Base-by-base conservation (phyloP, 2,329 filamentous ascomycete genomes). In the Fusarium camptoceras region DNA sequence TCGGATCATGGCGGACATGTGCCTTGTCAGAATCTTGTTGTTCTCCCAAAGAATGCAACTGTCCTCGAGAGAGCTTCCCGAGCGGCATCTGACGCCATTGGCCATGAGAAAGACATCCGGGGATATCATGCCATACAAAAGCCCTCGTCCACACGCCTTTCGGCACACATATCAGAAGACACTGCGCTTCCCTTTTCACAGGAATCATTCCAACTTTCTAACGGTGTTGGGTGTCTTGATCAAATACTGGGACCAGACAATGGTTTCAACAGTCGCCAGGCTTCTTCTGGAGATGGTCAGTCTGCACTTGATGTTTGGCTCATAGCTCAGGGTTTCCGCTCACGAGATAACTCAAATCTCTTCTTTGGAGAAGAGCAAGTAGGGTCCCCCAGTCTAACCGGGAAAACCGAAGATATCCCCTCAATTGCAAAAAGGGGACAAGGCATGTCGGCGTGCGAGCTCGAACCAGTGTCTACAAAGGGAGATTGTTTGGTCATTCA, bases 291-390 rank as follows among this genome's bases (percentile, higher is more conserved):
- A 58, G 80, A 81, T 39, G 75, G 75, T 15, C 76, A 79, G 47
- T 80, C 79, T n/a, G 72, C 76, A 10, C 73, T 81, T 51, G 75
- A 76, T 8, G 73, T 80, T 24, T 81, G 80, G 80, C 76, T 81
- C n/a, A 78, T 78, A 34, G 74, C 79, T 10, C 80, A 81, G 58
- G 70, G 74, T 10, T 62, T 80, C 22, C 70, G 72, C 43, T 75
- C 76, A 6, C 66, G 74, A 57, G 75, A 76, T 31, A 75, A 70
- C 50, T 76, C 77, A 8, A 58, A 59, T 1, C 8, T 71, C 37
- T 65, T 48, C 8, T 30, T 64, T 15, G 70, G 73, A 5, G 73
- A 53, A 14, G 62, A 68, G 1, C 47, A 53, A 14, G 44, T 53
- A 20, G 47, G 37, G n/a, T n/a, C 22, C 14, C 12, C 46, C 14